Evolutionary conservation across 1,284 basidiomycete species (phyloP), one percentile per base, ranked within the genome.

Genomic region (Fomitopsis betulina): DNA sequence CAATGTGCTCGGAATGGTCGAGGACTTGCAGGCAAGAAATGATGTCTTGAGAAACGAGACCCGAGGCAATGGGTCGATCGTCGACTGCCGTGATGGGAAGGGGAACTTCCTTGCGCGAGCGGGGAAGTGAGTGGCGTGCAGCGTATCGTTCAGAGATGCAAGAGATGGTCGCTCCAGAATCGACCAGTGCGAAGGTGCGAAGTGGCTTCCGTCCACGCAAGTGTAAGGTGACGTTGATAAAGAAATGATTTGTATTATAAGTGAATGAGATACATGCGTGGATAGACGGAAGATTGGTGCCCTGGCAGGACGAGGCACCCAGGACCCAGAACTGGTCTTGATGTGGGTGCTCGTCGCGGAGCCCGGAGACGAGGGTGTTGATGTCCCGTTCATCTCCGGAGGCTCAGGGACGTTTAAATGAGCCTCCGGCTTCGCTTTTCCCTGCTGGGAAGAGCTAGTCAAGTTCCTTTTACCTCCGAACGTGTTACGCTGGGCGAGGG

Each of bases 91-190:
- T n/a, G n/a, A n/a, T n/a, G n/a, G n/a, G 70, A 35, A 71, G 60
- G 2, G 75, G 73, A 37, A 63, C 56, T 42, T 66, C 58, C 58
- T 65, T 65, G 5, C 60, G 59, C 62, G 56, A 55, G n/a, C 67
- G 62, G 7, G 71, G 63, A 23, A 76, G 57, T 7, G 65, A 67
- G 40, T 76, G 72, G 3, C 66, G 54, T 25, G 60, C 38, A 21
- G 69, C 63, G 55, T 76, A 76, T 13, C 35, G n/a, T 0, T 71
- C 62, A 0, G 72, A 75, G 54, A 77, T 76, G 56, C 69, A 73
- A 5, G 72, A 77, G 3, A 54, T 49, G 1, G 70, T 65, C 21
- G 75, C 71, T 43, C 75, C 73, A 52, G 56, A 72, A 59, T 78
- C 74, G 27, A 77, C 57, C 15, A 77, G 65, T 35, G 72, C 73